Base-by-base conservation (phyloP, 768 basidiomycete genomes). In the Plicaturopsis crispa region DNA sequence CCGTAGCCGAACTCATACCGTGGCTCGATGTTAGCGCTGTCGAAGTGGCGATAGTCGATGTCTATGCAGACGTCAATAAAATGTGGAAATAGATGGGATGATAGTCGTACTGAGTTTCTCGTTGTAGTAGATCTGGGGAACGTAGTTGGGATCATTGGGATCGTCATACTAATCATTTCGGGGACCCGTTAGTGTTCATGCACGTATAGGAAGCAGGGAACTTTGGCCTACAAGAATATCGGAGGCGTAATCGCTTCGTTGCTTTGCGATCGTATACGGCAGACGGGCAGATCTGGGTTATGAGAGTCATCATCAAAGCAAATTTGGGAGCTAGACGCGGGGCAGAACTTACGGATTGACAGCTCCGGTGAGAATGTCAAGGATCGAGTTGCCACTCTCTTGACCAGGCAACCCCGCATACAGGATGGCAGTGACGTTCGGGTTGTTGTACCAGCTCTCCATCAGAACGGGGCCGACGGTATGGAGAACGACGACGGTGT, bases 191-290 rank as follows among this genome's bases (percentile, higher is more conserved):
- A 10, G 72, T 73, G 33, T 34, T 34, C 18, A 17, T 10, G 12
- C 18, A 20, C 8, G 18, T 34, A 10, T 34, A 10, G 33, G 8
- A 13, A 20, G 8, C 8, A 13, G 8, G 18, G 18, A 34, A 34
- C 8, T 10, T 20, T 17, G 19, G 18, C 33, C 10, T 10, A 34
- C 26, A 14, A 28, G 26, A 28, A 28, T 14, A 28, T 65, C 61
- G 8, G 73, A 74, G 0, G 72, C 41, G 49, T 78, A 81, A 45
- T 84, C 80, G 6, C 40, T 41, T 0, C 56, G 35, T 14, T 62
- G 49, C 60, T 79, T 80, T 22, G 83, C 82, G 46, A 86, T 83
- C 4, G 84, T 86, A 53, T 82, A 88, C 1, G 84, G 82, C 13
- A 87, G 57, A 18, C 76, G 65, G 5, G 77, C 83, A 17, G 14